phyloP scores from a whole-genome alignment of 2,329 filamentous ascomycete genomes.

The Aspergillus brasiliensis region DNA sequence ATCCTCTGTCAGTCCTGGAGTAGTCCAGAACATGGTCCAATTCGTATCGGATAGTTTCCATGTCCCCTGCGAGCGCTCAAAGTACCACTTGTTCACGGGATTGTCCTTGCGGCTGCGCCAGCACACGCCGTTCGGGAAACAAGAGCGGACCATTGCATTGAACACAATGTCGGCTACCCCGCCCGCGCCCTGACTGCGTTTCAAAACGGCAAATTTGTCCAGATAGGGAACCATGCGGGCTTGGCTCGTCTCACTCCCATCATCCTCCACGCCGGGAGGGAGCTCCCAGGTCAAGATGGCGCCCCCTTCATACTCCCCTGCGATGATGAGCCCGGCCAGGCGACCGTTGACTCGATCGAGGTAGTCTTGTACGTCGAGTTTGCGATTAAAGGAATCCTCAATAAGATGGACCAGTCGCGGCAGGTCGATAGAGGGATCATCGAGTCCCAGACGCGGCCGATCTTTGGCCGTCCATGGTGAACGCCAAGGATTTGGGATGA shows the following conservation, averaged over 20 bases:
- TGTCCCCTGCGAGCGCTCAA: slow-evolving; percentile 82
- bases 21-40: slow-evolving; percentile 99
- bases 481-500: slow-evolving; percentile 71
- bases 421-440: slow-evolving; percentile 80
- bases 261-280: slow-evolving; percentile 62
- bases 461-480: slow-evolving; percentile 69
- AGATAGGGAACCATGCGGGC: slow-evolving; percentile 83
- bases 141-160: slow-evolving; percentile 88
- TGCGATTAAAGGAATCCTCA: slow-evolving; percentile 87
- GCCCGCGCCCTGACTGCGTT: slow-evolving; percentile 81
- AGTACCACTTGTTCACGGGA: slow-evolving; percentile 99
- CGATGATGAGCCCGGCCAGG: slow-evolving; percentile 89
- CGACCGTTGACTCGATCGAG: slow-evolving; percentile 76
- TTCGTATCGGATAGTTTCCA: slow-evolving; percentile 79
- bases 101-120: slow-evolving; percentile 91
- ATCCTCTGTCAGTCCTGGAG: slow-evolving; percentile 60
- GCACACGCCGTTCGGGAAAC: slow-evolving; percentile 85
- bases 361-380: slow-evolving; percentile 82
- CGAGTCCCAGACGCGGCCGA: slow-evolving; percentile 67
- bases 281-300: slow-evolving; percentile 94
- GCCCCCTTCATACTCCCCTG: slow-evolving; percentile 93
- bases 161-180: slow-evolving; percentile 96
- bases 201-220: slow-evolving; percentile 95
- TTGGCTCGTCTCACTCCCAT: slow-evolving; percentile 54
- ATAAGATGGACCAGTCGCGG: slow-evolving; percentile 82